These are phyloP conservation scores for Verticillium nonalfalfae DNA, from an alignment of 2,329 filamentous ascomycete species.

Conservation along the genomic window DNA sequence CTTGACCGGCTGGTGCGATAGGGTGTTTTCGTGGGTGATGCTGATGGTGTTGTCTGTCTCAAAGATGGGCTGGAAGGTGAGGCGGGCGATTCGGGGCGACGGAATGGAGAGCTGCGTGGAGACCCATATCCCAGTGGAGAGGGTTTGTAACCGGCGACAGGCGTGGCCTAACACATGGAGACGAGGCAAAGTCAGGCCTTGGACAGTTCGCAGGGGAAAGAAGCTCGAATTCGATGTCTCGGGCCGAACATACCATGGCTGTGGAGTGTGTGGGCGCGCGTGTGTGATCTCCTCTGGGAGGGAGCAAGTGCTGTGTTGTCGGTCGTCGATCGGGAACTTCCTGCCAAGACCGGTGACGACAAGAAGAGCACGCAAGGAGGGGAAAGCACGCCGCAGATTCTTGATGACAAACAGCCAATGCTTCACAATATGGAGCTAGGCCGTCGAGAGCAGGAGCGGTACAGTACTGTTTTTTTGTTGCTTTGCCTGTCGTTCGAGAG, in stretches of 20 bases:
- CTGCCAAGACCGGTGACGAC: slow-evolving; percentile 1
- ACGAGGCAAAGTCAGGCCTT: neutral
- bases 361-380: neutral
- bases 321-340: neutral
- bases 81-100: slow-evolving; percentile 53
- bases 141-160: slow-evolving; percentile 54
- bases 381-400: too few relatives aligned
- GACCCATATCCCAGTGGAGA: slow-evolving; percentile 68
- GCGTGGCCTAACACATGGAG: slow-evolving; percentile 36
- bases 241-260: slow-evolving; percentile 3
- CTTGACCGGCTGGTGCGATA: slow-evolving; percentile 16
- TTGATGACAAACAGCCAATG: too few relatives aligned
- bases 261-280: neutral
- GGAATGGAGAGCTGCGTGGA: slow-evolving; percentile 59
- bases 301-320: neutral
- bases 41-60: slow-evolving; percentile 57
- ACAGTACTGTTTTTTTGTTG: neutral
- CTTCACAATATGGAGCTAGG: too few relatives aligned
- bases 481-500: neutral
- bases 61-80: slow-evolving; percentile 53
- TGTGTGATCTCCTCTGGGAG: too few relatives aligned
- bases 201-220: neutral
- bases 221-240: neutral
- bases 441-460: too few relatives aligned
- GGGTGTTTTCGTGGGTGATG: slow-evolving; percentile 48